phyloP scores from a whole-genome alignment of 2,329 filamentous ascomycete species.

The Phaeosphaeria sp. region DNA sequence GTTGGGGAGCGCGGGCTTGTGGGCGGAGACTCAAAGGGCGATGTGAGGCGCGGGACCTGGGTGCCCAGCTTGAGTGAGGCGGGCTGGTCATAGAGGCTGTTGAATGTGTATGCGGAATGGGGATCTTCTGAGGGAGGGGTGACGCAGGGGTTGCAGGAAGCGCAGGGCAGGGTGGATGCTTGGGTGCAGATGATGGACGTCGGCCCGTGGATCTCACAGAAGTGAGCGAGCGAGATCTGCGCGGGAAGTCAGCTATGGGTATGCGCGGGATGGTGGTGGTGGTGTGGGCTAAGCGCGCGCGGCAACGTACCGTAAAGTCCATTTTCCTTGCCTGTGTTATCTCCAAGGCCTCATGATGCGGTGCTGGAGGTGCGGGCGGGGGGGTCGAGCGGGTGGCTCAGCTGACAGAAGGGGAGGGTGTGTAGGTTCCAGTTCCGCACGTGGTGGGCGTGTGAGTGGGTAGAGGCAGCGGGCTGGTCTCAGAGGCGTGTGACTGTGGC shows the following conservation, averaged over 20 bases:
- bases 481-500: conserved; percentile 8
- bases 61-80: conserved; percentile 39
- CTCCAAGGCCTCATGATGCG: conserved; percentile 42
- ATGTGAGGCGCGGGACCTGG: conserved; percentile 41
- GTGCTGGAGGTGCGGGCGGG: conserved; percentile 20
- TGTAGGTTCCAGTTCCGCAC: conserved; percentile 21
- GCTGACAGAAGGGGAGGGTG: conserved; percentile 36
- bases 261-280: not conserved
- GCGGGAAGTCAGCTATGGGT: not conserved
- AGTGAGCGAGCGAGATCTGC: conserved; percentile 67
- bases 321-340: conserved; percentile 38
- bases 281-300: conserved; percentile 22
- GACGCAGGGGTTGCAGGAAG: conserved; percentile 58
- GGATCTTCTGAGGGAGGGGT: conserved; percentile 50
- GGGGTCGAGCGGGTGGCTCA: conserved; percentile 40
- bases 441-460: conserved; percentile 26
- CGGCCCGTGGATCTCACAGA: conserved; percentile 68
- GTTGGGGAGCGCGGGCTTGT: conserved; percentile 48
- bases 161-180: conserved; percentile 61
- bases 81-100: conserved; percentile 43
- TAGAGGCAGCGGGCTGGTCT: conserved; percentile 35
- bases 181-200: conserved; percentile 68
- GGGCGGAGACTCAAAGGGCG: conserved; percentile 50
- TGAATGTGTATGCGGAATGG: conserved; percentile 39
- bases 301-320: conserved; percentile 49